Conservation (phyloP, 2,329 filamentous ascomycete genomes). For the Epichloe bromicola region DNA sequence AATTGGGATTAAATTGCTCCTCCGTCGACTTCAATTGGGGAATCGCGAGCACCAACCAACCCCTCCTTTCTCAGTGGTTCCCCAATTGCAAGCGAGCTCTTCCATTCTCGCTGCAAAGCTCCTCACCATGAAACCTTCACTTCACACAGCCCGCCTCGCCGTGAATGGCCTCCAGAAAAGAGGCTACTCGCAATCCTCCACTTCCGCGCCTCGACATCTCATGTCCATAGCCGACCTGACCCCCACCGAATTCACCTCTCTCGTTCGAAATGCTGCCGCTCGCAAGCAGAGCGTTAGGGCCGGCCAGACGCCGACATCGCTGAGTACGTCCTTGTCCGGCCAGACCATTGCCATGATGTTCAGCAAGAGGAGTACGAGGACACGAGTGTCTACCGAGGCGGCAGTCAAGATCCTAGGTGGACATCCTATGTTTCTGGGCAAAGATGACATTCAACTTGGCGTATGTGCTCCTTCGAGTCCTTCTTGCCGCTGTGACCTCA, state of each 20-base stretch:
- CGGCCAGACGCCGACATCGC: slow-evolving; percentile 36
- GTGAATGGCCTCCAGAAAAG: slow-evolving; percentile 26
- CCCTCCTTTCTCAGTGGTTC: no score
- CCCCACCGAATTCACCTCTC: slow-evolving; percentile 61
- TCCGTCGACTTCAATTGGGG: no score
- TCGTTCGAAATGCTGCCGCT: slow-evolving; percentile 69
- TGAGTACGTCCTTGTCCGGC: slow-evolving; percentile 53
- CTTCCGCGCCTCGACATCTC: slow-evolving; percentile 58
- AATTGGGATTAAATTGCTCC: no score
- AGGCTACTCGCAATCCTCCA: slow-evolving; percentile 27
- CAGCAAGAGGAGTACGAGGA: slow-evolving; percentile 88
- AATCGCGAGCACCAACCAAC: no score
- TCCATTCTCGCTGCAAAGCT: not conserved
- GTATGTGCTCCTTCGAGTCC: slow-evolving; percentile 32
- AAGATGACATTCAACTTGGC: slow-evolving; percentile 90
- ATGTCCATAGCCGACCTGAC: slow-evolving; percentile 84
- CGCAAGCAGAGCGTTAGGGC: slow-evolving; percentile 71
- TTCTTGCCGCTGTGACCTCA: not conserved
- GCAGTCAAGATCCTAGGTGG: slow-evolving; percentile 82
- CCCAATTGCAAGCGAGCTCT: not conserved
- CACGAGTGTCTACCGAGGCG: slow-evolving; percentile 83
- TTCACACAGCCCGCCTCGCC: slow-evolving; percentile 21
- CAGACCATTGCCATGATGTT: slow-evolving; percentile 92
- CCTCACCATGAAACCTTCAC: slow-evolving; percentile 20
- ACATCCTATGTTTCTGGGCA: slow-evolving; percentile 91